phyloP scores from a whole-genome alignment of 805 yeast species.

The Candida fluviatilis region DNA sequence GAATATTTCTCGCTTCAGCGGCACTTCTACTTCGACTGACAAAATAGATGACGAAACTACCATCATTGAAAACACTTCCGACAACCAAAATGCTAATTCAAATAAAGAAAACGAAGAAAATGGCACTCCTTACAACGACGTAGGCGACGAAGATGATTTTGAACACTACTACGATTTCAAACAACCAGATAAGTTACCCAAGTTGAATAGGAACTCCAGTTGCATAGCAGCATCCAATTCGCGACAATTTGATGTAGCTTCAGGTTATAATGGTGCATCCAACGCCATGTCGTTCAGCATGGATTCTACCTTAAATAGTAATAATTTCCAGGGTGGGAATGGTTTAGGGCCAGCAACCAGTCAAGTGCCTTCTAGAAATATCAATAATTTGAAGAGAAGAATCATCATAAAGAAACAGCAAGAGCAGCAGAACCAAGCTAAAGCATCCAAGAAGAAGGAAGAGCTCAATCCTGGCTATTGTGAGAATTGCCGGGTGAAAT shows the following conservation, averaged over 20 bases:
- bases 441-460: constrained; percentile 14
- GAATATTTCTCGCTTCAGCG: constrained; percentile 14
- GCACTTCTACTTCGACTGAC: constrained; percentile 27
- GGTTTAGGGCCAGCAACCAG: constrained; percentile 61
- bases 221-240: constrained; percentile 35
- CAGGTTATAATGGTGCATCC: constrained; percentile 43
- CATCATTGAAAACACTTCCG: constrained; percentile 11
- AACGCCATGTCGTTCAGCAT: constrained; percentile 37
- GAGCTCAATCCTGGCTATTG: constrained; percentile 72
- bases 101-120: constrained; percentile 6
- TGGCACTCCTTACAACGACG: not conserved
- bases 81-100: constrained; percentile 8
- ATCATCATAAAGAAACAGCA: constrained; percentile 38
- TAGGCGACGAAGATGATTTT: constrained; percentile 9
- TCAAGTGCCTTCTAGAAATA: constrained; percentile 50
- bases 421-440: constrained; percentile 8
- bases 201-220: constrained; percentile 30
- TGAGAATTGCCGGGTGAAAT: constrained; percentile 86
- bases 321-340: constrained; percentile 36
- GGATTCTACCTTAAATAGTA: constrained; percentile 36
- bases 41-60: constrained; percentile 16
- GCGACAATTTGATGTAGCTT: constrained; percentile 41
- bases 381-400: constrained; percentile 46
- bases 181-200: constrained; percentile 24
- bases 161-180: constrained; percentile 18